Evolutionary conservation across 106 monocot genomes (phyloP).

Genomic region (Hemerocallis citrina): DNA sequence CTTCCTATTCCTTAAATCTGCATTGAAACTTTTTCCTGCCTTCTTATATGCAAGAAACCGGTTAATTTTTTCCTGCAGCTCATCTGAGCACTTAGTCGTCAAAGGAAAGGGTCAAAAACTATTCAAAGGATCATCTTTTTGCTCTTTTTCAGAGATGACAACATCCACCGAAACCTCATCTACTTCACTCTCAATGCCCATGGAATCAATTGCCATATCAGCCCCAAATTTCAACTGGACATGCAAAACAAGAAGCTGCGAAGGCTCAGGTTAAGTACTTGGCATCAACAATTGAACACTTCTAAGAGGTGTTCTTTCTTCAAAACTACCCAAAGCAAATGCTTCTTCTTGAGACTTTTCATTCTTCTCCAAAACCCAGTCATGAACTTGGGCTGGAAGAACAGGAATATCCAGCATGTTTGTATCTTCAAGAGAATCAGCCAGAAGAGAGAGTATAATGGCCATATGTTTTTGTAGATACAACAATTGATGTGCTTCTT

Average conservation of each 20-base stretch:
- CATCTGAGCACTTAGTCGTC: constrained; percentile 32
- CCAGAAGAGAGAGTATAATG: no score
- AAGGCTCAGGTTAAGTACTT: constrained; percentile 19
- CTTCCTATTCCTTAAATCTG: constrained; percentile 74
- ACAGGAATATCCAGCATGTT: no score
- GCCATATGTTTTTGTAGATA: no score
- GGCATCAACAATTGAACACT: constrained; percentile 23
- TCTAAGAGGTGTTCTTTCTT: constrained; percentile 23
- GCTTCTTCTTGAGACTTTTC: no score
- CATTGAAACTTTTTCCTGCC: constrained; percentile 90
- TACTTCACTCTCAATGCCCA: constrained; percentile 29
- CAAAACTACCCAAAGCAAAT: constrained; percentile 26
- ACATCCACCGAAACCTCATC: constrained; percentile 12
- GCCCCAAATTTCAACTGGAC: constrained; percentile 26
- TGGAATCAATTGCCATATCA: constrained; percentile 16
- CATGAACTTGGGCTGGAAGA: no score
- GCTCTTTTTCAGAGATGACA: constrained; percentile 14
- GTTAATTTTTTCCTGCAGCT: constrained; percentile 77
- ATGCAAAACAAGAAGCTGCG: constrained; percentile 32
- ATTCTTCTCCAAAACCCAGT: no score
- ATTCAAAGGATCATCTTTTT: constrained; percentile 32
- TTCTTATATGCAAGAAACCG: constrained; percentile 70
- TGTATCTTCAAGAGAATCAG: no score
- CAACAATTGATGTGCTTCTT: no score
- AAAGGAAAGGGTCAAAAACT: constrained; percentile 36